These are phyloP conservation scores for Ormosia emarginata DNA, from an alignment of 306 rosid species.

Conservation along the genomic window DNA sequence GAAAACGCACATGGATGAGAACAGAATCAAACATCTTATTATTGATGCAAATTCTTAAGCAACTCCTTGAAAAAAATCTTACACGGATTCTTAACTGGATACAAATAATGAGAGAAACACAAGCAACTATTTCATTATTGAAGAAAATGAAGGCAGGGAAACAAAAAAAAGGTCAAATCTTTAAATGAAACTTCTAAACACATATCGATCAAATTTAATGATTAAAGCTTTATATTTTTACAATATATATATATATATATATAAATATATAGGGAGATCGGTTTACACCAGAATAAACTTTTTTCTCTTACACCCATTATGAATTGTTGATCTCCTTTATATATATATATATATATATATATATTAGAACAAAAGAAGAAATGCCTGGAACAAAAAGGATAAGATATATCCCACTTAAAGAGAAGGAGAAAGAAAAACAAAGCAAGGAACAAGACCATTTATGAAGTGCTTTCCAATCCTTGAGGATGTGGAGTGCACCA, in stretches of 20 bases:
- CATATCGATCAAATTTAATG: neutral
- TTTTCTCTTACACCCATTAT: no score
- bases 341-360: no score
- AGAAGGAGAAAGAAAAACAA: neutral
- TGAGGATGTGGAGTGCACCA: neutral
- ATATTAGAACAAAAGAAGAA: neutral
- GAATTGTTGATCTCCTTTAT: no score
- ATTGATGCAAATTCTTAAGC: neutral
- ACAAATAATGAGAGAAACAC: neutral
- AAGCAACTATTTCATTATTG: neutral
- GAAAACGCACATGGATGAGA: neutral
- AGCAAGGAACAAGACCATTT: neutral
- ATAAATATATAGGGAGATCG: no score
- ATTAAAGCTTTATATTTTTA: neutral
- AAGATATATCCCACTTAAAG: neutral
- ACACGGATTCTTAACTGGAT: neutral
- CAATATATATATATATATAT: no score
- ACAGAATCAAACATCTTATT: neutral
- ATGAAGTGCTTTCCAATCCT: neutral
- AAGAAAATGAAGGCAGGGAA: neutral
- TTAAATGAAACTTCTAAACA: neutral
- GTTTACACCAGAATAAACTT: no score
- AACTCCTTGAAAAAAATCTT: neutral
- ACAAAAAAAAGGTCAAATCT: conserved; percentile 3
- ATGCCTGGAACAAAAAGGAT: neutral